These are phyloP conservation scores for Candida taoyuanica DNA, from an alignment of 805 yeast genomes.

Conservation along the genomic window DNA sequence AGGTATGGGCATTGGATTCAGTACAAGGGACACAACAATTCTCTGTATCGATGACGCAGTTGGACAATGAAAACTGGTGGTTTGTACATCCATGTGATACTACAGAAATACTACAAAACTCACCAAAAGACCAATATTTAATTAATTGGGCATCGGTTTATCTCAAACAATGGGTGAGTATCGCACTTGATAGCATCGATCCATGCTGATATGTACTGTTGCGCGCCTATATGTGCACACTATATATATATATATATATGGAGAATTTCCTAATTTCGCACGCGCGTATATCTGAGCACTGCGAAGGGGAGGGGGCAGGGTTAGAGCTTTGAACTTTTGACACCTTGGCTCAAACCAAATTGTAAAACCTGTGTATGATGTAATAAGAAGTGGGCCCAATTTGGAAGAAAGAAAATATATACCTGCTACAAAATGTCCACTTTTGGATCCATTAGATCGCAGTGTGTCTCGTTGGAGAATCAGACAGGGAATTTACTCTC, in stretches of 20 bases:
- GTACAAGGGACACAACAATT: slow-evolving; percentile 1
- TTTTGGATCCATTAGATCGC: slow-evolving; percentile 64
- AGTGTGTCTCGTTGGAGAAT: slow-evolving; percentile 64
- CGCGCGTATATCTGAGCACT: too few relatives aligned
- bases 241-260: too few relatives aligned
- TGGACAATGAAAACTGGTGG: slow-evolving; percentile 15
- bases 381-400: too few relatives aligned
- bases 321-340: too few relatives aligned
- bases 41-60: slow-evolving; percentile 15
- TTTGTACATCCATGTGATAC: slow-evolving; percentile 42
- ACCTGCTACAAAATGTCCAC: slow-evolving; percentile 32
- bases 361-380: too few relatives aligned
- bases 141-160: slow-evolving; percentile 28
- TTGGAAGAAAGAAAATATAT: background rate
- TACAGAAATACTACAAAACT: slow-evolving; percentile 24
- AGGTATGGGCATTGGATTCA: background rate
- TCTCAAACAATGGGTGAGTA: slow-evolving; percentile 4
- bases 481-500: slow-evolving; percentile 54
- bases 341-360: too few relatives aligned
- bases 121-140: slow-evolving; percentile 20
- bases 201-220: slow-evolving; percentile 15
- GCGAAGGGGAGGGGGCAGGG: too few relatives aligned
- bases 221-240: slow-evolving; percentile 1
- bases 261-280: too few relatives aligned
- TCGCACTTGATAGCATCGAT: slow-evolving; percentile 3